Conservation (phyloP, 768 basidiomycete genomes). For the Mrakia blollopis region DNA sequence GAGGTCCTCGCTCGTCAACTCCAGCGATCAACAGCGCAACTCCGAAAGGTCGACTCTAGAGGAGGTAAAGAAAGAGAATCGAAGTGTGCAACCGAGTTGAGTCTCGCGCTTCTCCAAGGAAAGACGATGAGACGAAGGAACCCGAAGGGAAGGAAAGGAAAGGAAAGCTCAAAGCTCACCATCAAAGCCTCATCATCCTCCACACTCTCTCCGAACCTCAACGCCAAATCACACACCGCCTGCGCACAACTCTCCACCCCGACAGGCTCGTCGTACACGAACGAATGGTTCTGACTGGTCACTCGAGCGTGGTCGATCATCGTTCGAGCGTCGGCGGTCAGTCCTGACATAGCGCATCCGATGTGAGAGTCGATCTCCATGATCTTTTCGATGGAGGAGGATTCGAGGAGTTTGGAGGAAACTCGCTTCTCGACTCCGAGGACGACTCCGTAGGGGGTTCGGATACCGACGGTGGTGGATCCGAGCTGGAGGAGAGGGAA, state of each 20-base stretch:
- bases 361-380: slow-evolving; percentile 98
- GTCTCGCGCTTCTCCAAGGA: neutral
- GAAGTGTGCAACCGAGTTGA: neutral
- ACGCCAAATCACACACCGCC: slow-evolving; percentile 93
- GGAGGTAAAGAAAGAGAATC: neutral
- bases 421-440: slow-evolving; percentile 98
- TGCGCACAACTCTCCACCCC: slow-evolving; percentile 97
- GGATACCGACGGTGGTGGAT: slow-evolving; percentile 93
- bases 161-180: slow-evolving; percentile 47
- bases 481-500: slow-evolving; percentile 63
- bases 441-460: slow-evolving; percentile 81
- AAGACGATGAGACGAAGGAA: too few species aligned
- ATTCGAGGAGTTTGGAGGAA: slow-evolving; percentile 90
- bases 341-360: slow-evolving; percentile 91
- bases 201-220: slow-evolving; percentile 97
- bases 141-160: neutral
- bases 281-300: slow-evolving; percentile 88
- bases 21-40: slow-evolving; percentile 97
- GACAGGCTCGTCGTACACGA: slow-evolving; percentile 94
- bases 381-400: slow-evolving; percentile 95
- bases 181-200: slow-evolving; percentile 99
- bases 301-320: slow-evolving; percentile 99
- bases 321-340: slow-evolving; percentile 95
- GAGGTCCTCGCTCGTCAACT: slow-evolving; percentile 89
- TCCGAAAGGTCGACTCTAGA: slow-evolving; percentile 86